phyloP scores from a whole-genome alignment of 345 rosid species.

The Populus tremula region DNA sequence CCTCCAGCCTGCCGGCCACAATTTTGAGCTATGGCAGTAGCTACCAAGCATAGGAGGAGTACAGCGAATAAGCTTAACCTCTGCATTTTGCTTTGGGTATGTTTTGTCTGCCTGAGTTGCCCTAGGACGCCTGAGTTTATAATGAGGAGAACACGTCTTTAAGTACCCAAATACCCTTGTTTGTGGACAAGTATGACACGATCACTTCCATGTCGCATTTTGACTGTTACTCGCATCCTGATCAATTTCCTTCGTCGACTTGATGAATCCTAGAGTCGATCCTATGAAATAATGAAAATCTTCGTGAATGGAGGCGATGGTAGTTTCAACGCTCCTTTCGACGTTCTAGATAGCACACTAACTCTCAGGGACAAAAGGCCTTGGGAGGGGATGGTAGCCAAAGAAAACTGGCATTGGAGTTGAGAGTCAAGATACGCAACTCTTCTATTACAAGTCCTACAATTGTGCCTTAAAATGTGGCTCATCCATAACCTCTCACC shows the following conservation, averaged over 20 bases:
- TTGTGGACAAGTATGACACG: not conserved
- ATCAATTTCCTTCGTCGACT: not conserved
- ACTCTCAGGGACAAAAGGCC: not conserved
- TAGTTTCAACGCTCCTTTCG: no score
- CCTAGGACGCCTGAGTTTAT: not conserved
- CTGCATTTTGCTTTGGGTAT: not conserved
- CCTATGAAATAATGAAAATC: no score
- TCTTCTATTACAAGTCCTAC: not conserved
- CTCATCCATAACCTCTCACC: no score
- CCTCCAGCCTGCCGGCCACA: not conserved
- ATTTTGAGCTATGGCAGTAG: not conserved
- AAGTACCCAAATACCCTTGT: not conserved
- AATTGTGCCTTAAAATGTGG: not conserved
- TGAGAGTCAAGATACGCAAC: not conserved
- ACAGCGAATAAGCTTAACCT: not conserved
- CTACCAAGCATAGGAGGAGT: not conserved
- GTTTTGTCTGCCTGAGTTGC: not conserved
- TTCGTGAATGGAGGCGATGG: no score
- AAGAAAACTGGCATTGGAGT: not conserved
- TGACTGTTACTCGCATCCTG: not conserved
- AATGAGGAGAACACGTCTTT: not conserved
- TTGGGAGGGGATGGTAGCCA: not conserved
- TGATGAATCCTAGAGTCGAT: not conserved
- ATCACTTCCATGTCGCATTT: not conserved
- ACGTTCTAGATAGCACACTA: not conserved